phyloP scores from a whole-genome alignment of 495 filamentous ascomycete species.

The Xylaria bambusicola region DNA sequence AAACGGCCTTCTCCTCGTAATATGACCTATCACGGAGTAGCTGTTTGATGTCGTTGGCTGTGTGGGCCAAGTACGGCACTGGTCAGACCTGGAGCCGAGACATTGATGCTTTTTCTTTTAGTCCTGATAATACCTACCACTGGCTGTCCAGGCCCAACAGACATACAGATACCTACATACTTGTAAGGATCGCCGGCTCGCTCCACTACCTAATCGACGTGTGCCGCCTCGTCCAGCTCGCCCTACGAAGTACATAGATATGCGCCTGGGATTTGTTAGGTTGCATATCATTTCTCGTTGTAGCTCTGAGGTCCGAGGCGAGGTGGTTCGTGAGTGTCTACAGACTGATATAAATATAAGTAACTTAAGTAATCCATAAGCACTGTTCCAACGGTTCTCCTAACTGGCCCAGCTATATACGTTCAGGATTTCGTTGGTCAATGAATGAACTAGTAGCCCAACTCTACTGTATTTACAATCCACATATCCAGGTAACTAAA shows the following conservation, averaged over 20 bases:
- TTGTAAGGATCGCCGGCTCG: not conserved
- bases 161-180: not conserved
- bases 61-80: not conserved
- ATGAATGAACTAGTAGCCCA: no score
- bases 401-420: no score
- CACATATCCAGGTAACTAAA: not conserved
- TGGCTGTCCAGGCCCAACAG: not conserved
- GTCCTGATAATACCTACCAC: not conserved
- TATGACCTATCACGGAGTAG: conserved; percentile 9
- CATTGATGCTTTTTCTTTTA: not conserved
- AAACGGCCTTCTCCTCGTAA: not conserved
- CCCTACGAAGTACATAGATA: no score
- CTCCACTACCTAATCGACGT: not conserved
- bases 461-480: no score
- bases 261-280: not conserved
- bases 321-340: no score
- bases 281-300: conserved; percentile 2
- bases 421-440: no score
- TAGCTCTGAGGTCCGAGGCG: no score
- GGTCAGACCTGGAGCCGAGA: conserved; percentile 6
- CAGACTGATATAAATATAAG: no score
- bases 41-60: not conserved
- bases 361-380: no score
- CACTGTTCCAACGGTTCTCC: no score
- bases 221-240: not conserved